Evolutionary conservation across 805 yeast species (phyloP).

Genomic region (Vanderwaltozyma verrucispora): DNA sequence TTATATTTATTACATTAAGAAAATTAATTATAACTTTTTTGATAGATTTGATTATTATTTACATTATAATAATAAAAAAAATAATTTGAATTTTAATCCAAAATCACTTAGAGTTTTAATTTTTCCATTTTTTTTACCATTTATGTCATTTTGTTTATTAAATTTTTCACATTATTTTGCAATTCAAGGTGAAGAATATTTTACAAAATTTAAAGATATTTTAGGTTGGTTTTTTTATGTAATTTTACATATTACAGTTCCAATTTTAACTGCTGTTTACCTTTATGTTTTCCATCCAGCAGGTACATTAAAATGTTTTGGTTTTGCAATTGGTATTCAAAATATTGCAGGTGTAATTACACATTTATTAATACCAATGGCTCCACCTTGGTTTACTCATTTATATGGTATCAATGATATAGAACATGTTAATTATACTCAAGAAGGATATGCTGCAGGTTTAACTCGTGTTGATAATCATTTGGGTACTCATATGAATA

Average conservation of each 20-base stretch:
- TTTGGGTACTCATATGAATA: slow-evolving; percentile 48
- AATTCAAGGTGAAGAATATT: slow-evolving; percentile 27
- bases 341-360: slow-evolving; percentile 51
- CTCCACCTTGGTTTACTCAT: slow-evolving; percentile 68
- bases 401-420: slow-evolving; percentile 43
- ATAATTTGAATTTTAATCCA: slow-evolving; percentile 8
- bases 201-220: slow-evolving; percentile 39
- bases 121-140: slow-evolving; percentile 30
- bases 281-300: slow-evolving; percentile 57
- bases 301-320: slow-evolving; percentile 46
- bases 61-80: slow-evolving; percentile 8
- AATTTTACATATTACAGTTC: slow-evolving; percentile 48
- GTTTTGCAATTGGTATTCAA: slow-evolving; percentile 47
- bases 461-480: slow-evolving; percentile 54
- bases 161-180: slow-evolving; percentile 37
- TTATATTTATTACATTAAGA: slow-evolving; percentile 16
- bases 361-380: slow-evolving; percentile 54
- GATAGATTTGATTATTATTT: slow-evolving; percentile 20
- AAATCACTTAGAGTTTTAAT: slow-evolving; percentile 11
- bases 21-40: slow-evolving; percentile 12
- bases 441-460: slow-evolving; percentile 66
- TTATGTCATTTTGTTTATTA: slow-evolving; percentile 34
- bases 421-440: slow-evolving; percentile 44
- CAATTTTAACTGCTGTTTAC: slow-evolving; percentile 52
- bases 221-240: slow-evolving; percentile 56